phyloP scores from a whole-genome alignment of 2,329 filamentous ascomycete species.

The Furcasterigmium sp. region DNA sequence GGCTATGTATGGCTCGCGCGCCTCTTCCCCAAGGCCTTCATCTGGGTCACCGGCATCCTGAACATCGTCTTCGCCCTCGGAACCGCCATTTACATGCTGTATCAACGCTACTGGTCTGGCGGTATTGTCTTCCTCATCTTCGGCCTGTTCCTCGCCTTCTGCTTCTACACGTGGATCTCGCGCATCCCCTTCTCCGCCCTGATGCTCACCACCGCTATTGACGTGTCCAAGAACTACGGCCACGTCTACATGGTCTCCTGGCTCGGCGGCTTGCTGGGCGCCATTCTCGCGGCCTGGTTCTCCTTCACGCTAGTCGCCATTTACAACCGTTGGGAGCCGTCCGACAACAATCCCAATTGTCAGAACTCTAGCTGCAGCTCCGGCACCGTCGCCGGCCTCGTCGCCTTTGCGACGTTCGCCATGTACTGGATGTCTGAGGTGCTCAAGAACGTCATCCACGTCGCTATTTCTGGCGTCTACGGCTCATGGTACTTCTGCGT shows the following conservation, averaged over 20 bases:
- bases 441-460: slow-evolving; percentile 90
- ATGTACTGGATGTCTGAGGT: slow-evolving; percentile 94
- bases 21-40: slow-evolving; percentile 80
- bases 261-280: slow-evolving; percentile 72
- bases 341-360: slow-evolving; percentile 45
- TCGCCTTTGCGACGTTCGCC: slow-evolving; percentile 85
- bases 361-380: slow-evolving; percentile 60
- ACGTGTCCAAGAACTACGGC: slow-evolving; percentile 77
- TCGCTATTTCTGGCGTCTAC: slow-evolving; percentile 81
- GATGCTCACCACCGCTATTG: slow-evolving; percentile 82
- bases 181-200: slow-evolving; percentile 87
- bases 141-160: slow-evolving; percentile 71
- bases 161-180: slow-evolving; percentile 83
- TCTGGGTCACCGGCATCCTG: slow-evolving; percentile 86
- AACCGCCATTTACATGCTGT: slow-evolving; percentile 82
- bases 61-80: slow-evolving; percentile 82
- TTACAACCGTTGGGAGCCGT: slow-evolving; percentile 77
- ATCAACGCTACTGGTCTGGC: slow-evolving; percentile 69
- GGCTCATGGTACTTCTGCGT: slow-evolving; percentile 88
- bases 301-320: slow-evolving; percentile 80
- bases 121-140: slow-evolving; percentile 87
- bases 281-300: slow-evolving; percentile 79
- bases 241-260: slow-evolving; percentile 84
- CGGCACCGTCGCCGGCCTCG: slow-evolving; percentile 75
- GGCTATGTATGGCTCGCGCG: slow-evolving; percentile 72